phyloP scores from a whole-genome alignment of 2,329 filamentous ascomycete species.

The Pseudopithomyces maydicus region DNA sequence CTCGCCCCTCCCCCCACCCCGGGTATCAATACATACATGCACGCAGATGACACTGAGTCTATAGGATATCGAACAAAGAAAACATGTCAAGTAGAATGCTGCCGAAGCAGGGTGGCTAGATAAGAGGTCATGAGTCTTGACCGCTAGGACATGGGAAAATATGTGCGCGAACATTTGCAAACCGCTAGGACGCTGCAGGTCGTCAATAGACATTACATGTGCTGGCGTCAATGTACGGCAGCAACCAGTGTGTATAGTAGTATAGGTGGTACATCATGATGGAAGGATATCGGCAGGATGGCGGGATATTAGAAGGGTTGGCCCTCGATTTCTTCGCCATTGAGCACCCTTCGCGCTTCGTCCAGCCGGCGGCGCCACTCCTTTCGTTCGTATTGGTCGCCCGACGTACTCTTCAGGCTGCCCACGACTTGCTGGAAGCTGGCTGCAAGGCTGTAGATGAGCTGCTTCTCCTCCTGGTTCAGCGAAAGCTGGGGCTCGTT shows the following conservation, averaged over 20 bases:
- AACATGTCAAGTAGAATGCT: neutral
- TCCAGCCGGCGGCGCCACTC: constrained; percentile 75
- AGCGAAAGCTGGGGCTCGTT: constrained; percentile 45
- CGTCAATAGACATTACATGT: constrained; percentile 38
- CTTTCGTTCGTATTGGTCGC: constrained; percentile 62
- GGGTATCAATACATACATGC: constrained; percentile 43
- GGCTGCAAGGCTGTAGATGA: constrained; percentile 57
- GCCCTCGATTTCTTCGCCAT: constrained; percentile 59
- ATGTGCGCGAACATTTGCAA: constrained; percentile 1
- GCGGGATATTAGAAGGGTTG: constrained; percentile 23
- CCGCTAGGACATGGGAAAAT: constrained; percentile 2
- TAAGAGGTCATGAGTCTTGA: neutral
- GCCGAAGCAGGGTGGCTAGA: neutral
- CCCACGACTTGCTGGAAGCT: constrained; percentile 60
- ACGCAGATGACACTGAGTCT: neutral
- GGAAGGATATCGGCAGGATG: neutral
- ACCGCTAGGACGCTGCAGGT: constrained; percentile 30
- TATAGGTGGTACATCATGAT: neutral
- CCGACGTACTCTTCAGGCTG: constrained; percentile 53
- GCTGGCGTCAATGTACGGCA: constrained; percentile 4
- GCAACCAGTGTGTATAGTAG: neutral
- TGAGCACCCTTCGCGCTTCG: constrained; percentile 72
- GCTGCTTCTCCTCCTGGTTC: constrained; percentile 60
- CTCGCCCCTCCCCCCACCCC: constrained; percentile 20
- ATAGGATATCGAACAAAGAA: constrained; percentile 6